phyloP scores from a whole-genome alignment of 768 basidiomycete species.

The Coprinellus micaceus region DNA sequence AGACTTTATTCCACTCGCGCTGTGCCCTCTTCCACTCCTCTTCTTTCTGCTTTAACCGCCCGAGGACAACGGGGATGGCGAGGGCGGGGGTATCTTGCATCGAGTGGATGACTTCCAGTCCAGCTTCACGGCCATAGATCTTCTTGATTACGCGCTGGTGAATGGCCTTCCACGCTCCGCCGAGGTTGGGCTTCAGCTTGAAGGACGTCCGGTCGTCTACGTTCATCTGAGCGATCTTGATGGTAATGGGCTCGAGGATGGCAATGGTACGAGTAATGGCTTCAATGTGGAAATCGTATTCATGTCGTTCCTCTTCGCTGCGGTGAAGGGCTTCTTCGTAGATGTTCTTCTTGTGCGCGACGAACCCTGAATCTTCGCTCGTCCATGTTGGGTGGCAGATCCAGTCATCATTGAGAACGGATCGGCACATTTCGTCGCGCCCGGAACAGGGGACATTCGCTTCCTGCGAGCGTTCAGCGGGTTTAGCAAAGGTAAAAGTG shows the following conservation, averaged over 20 bases:
- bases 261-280: conserved; percentile 88
- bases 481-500: background rate
- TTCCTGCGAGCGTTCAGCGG: conserved; percentile 49
- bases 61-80: conserved; percentile 87
- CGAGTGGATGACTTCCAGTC: conserved; percentile 75
- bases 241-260: conserved; percentile 86
- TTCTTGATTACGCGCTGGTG: conserved; percentile 95
- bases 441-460: conserved; percentile 87
- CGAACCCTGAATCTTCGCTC: conserved; percentile 89
- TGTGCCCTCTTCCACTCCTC: conserved; percentile 98
- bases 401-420: conserved; percentile 98
- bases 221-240: conserved; percentile 76
- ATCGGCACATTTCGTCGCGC: conserved; percentile 94
- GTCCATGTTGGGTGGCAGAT: conserved; percentile 96
- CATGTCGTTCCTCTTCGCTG: conserved; percentile 96
- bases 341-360: conserved; percentile 88
- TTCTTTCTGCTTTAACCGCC: conserved; percentile 91
- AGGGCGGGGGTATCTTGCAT: conserved; percentile 91
- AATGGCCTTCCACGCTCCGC: conserved; percentile 82
- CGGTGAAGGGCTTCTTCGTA: conserved; percentile 97
- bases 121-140: conserved; percentile 87
- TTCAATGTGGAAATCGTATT: conserved; percentile 98
- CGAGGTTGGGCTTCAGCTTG: conserved; percentile 86
- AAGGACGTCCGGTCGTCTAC: conserved; percentile 76
- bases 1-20: conserved; percentile 97